A percentile compares a stretch with the other conserved stretches of the same genome.
Conservation (phyloP, 768 basidiomycete species). For the Flagelloscypha sp. region DNA sequence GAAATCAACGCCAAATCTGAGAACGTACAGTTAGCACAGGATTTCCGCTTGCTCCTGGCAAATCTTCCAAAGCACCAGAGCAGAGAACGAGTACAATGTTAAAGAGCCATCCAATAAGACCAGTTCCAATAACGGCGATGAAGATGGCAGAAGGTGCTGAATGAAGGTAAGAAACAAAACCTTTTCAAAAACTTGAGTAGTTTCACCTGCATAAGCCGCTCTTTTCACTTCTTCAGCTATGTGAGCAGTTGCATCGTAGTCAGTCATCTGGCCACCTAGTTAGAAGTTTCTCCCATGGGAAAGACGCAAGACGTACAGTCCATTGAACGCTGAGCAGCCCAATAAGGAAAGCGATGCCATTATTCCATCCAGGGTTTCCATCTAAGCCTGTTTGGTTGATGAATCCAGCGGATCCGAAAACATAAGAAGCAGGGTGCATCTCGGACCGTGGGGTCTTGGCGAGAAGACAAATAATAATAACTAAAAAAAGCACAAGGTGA, state of each 20-base stretch:
- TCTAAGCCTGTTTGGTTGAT: conserved; percentile 74
- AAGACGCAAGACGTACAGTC: conserved; percentile 45
- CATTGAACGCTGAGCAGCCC: conserved; percentile 83
- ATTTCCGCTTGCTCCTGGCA: conserved; percentile 63
- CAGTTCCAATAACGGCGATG: conserved; percentile 64
- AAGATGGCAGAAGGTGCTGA: conserved; percentile 53
- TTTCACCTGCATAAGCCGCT: conserved; percentile 64
- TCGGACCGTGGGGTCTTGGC: conserved; percentile 63
- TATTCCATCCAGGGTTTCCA: conserved; percentile 74
- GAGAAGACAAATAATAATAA: conserved; percentile 80
- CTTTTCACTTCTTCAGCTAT: conserved; percentile 81
- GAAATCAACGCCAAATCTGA: neutral
- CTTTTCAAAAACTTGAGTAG: conserved; percentile 4
- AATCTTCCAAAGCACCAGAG: conserved; percentile 63
- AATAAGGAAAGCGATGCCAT: conserved; percentile 76
- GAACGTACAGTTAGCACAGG: conserved; percentile 56
- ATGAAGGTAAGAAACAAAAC: conserved; percentile 23
- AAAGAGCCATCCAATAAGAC: conserved; percentile 75
- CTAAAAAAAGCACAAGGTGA: conserved; percentile 23
- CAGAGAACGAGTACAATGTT: conserved; percentile 85
- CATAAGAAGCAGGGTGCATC: conserved; percentile 75
- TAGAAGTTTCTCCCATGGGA: too few relatives aligned
- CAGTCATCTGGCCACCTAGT: too few relatives aligned
- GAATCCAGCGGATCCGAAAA: conserved; percentile 70
- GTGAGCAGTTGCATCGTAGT: conserved; percentile 77